Evolutionary conservation across 192 early-diverging fungal genomes (phyloP).

Genomic region (Lobulomyces angularis): DNA sequence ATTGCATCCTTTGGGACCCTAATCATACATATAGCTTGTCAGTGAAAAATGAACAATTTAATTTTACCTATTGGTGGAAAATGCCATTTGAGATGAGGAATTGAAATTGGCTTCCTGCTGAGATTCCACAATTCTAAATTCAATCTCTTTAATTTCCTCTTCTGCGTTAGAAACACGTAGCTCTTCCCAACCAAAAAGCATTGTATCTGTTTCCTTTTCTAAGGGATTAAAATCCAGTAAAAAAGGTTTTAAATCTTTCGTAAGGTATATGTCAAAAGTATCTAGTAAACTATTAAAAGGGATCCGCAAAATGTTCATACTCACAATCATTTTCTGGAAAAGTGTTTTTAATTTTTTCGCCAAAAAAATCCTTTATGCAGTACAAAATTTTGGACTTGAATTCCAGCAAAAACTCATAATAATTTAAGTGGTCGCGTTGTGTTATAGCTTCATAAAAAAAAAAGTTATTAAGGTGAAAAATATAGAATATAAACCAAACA

Average conservation of each 20-base stretch:
- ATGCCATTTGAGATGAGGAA: constrained; percentile 13
- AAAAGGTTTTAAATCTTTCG: constrained; percentile 44
- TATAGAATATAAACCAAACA: constrained; percentile 48
- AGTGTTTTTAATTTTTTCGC: constrained; percentile 38
- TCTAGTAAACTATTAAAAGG: constrained; percentile 27
- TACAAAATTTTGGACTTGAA: constrained; percentile 41
- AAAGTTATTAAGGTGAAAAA: constrained; percentile 4
- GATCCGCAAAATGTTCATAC: constrained; percentile 8
- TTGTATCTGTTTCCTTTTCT: constrained; percentile 59
- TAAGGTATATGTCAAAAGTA: constrained; percentile 85
- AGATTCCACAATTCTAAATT: constrained; percentile 20
- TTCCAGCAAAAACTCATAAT: constrained; percentile 62
- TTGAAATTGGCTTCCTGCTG: constrained; percentile 24
- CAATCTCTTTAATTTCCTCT: constrained; percentile 7
- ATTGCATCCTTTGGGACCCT: constrained; percentile 62
- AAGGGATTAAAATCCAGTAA: constrained; percentile 92
- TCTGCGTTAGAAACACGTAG: constrained; percentile 16
- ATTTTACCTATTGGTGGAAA: constrained; percentile 40
- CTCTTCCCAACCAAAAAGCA: constrained; percentile 77
- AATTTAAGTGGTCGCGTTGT: constrained; percentile 71
- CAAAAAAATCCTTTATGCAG: constrained; percentile 56
- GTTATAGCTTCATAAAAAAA: constrained; percentile 41
- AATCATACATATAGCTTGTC: no score
- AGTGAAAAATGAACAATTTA: no score
- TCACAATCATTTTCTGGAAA: constrained; percentile 61